Conservation (phyloP, 2,329 filamentous ascomycete species). For the Colletotrichum lindemuthianum region DNA sequence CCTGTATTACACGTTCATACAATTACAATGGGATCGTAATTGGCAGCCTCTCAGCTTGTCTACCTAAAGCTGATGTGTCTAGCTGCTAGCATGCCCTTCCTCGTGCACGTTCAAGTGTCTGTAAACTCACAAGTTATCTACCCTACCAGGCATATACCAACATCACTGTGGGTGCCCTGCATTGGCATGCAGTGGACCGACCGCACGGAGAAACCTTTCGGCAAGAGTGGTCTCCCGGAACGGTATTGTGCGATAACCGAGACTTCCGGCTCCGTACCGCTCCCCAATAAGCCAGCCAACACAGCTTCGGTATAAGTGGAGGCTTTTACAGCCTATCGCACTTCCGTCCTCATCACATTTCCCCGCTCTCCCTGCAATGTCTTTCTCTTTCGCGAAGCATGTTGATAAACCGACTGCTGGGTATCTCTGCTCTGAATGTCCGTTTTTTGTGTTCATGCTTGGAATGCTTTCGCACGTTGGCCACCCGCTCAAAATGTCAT, state of each 20-base stretch:
- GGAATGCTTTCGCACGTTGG: neutral
- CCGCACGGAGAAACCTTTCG: neutral
- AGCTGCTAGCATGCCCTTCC: slow-evolving; percentile 3
- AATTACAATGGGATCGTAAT: too few species aligned
- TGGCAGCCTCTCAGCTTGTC: too few species aligned
- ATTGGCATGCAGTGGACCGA: neutral
- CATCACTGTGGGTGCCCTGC: neutral
- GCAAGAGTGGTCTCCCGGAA: slow-evolving; percentile 16
- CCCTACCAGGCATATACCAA: slow-evolving; percentile 16
- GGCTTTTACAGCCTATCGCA: neutral
- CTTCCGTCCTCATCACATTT: slow-evolving; percentile 10
- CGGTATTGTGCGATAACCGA: slow-evolving; percentile 11
- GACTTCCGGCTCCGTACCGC: slow-evolving; percentile 23
- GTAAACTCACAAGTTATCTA: slow-evolving; percentile 22
- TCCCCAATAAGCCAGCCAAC: neutral
- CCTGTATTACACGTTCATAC: too few species aligned
- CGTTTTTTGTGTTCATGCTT: slow-evolving; percentile 27
- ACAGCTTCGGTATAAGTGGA: slow-evolving; percentile 19
- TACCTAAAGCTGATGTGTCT: neutral
- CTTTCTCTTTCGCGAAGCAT: slow-evolving; percentile 29
- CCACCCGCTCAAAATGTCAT: slow-evolving; percentile 6
- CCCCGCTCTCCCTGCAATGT: slow-evolving; percentile 1
- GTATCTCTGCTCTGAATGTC: slow-evolving; percentile 35
- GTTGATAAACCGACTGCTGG: slow-evolving; percentile 31
- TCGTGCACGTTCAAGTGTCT: neutral